Base-by-base conservation (phyloP, 169 alveolate genomes). In the Plasmodium inui region DNA sequence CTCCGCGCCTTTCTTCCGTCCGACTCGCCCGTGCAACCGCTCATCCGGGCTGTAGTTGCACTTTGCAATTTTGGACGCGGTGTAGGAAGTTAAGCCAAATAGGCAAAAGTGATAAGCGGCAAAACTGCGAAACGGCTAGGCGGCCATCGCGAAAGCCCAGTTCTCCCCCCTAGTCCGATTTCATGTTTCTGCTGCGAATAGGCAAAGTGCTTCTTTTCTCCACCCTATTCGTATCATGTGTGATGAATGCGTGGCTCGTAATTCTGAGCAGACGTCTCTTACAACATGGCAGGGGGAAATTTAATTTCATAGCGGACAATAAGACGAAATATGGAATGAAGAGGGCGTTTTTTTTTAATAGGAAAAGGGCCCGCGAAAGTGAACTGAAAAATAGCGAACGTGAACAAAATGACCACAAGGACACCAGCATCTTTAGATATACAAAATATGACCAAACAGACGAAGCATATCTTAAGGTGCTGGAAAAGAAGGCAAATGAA, bases 401-500 rank as follows among this genome's bases (percentile, higher is more conserved):
- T 28, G 74, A 34, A 32, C 46, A 30, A 28, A 81, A 50, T 26
- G 17, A 12, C 46, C 37, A 17, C 17, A 30, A n/a, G 44, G 46
- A 41, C 17, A 32, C 26, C 37, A 55, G 50, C 41, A 89, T 81
- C 2, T 89, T 70, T 30, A 61, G 30, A 55, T 80, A 89, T 37
- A 89, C 94, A 22, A 67, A 89, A 73, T 80, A 89, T 28, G 90
- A 89, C 37, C 61, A 41, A 46, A 37, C 34, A 6, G 83, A 81
- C 72, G 83, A 80, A 26, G 34, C 32, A 28, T 89, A 89, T 67
- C 61, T 80, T 26, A 61, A 44, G 32, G 32, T 89, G 34, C 82
- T 89, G 53, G 94, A 89, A 89, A 79, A 81, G 14, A 89, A 80
- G 67, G 94, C 94, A 26, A 53, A 61, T 22, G 94, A 78, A 89